Evolutionary conservation across 2,329 filamentous ascomycete species (phyloP), one percentile per base, ranked within the genome.

Genomic region (Blastomyces gilchristii): DNA sequence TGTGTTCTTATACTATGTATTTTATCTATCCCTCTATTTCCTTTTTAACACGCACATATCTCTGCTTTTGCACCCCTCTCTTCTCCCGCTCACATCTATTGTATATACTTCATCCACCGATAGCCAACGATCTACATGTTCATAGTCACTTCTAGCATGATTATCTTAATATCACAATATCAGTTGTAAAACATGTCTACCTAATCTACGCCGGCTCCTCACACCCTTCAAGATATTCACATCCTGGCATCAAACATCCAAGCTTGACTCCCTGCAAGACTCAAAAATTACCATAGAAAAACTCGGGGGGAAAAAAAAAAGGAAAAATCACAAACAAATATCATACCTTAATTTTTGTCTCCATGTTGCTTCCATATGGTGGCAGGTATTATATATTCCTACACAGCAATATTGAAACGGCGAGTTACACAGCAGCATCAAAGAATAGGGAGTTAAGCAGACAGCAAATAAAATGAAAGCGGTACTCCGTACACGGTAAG

Each of bases 1-100:
- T n/a, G 57, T 34, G 34, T 25, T 58, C 63, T 28, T 58, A 60
- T 34, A 31, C 57, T 45, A n/a, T 72, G 68, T 71, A 69, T 68
- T 62, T 54, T 14, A 54, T 9, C 52, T 28, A 54, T 52, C 14
- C 28, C 28, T 52, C 22, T 7, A 7, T 68, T 57, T 69, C 69
- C 58, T 22, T 50, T 54, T 62, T 63, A 65, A 65, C 66, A 68
- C 65, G 1, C 59, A 45, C 2, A 58, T 58, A 3, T 22, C n/a
- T 61, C 59, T 54, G 22, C 14, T 11, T 50, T 59, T 49, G 2
- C n/a, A 25, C 47, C 58, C 61, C 52, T 49, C 50, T 58, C 28
- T 58, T 47, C 45, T 49, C 16, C 52, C 22, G 28, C 49, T 43
- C 25, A 49, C 31, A 50, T 37, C 31, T 59, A 49, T 52, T 65